Conservation (phyloP, 306 rosid species). For the Rosa lucieae region DNA sequence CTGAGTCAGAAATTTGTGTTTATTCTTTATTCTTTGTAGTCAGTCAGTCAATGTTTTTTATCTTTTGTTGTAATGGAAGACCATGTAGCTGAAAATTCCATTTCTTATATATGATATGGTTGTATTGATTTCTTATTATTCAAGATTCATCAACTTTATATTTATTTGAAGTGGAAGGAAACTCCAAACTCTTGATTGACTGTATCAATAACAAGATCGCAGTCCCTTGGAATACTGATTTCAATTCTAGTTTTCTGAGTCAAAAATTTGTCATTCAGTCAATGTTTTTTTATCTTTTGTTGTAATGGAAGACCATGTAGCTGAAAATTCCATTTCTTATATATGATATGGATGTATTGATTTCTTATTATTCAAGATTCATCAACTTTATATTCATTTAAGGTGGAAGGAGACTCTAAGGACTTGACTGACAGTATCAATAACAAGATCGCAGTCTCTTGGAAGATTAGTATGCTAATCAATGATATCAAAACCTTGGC, state of each 20-base stretch:
- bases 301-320: constrained; percentile 15
- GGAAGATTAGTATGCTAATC: no score
- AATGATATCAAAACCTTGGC: no score
- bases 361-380: not conserved
- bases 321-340: constrained; percentile 14
- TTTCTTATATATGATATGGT: constrained; percentile 27
- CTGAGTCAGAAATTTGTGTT: constrained; percentile 38
- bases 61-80: constrained; percentile 11
- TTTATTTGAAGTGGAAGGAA: no score
- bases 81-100: constrained; percentile 17
- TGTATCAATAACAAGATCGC: no score
- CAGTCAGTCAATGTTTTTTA: constrained; percentile 3
- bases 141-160: not conserved
- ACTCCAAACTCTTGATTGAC: no score
- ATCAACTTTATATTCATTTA: not conserved
- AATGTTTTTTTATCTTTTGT: constrained; percentile 9
- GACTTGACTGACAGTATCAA: no score
- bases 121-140: constrained; percentile 18
- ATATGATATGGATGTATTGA: constrained; percentile 31
- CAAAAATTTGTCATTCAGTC: constrained; percentile 24
- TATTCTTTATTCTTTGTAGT: constrained; percentile 55
- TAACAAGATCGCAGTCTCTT: no score
- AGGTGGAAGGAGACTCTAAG: no score
- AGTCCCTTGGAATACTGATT: constrained; percentile 21
- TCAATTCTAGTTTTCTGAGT: constrained; percentile 39